phyloP scores from a whole-genome alignment of 257 asterid species.

The Fraxinus quadrangulata region DNA sequence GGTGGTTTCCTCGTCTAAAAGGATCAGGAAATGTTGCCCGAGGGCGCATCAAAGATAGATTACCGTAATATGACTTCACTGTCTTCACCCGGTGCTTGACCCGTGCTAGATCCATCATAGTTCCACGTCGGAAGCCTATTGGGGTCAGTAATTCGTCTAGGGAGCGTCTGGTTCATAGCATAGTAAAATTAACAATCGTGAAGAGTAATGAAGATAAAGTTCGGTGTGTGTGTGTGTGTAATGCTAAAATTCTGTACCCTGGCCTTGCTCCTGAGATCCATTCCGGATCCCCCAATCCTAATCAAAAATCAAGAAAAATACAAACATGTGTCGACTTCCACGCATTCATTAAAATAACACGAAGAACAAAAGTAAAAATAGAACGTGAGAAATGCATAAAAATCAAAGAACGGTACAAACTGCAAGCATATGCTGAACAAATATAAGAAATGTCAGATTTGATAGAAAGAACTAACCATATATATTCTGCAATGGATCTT shows the following conservation, averaged over 20 bases:
- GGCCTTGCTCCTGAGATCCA: slow-evolving; percentile 56
- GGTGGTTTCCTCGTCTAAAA: slow-evolving; percentile 54
- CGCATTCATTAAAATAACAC: too few species aligned
- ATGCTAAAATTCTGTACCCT: slow-evolving; percentile 46
- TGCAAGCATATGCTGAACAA: too few species aligned
- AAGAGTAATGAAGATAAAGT: too few species aligned
- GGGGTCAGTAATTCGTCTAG: slow-evolving; percentile 42
- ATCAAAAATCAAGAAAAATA: neutral
- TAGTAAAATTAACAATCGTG: neutral
- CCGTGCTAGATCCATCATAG: slow-evolving; percentile 53
- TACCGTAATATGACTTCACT: slow-evolving; percentile 54
- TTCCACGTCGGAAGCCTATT: slow-evolving; percentile 51
- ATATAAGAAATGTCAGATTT: too few species aligned
- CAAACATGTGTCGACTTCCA: neutral
- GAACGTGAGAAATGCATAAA: too few species aligned
- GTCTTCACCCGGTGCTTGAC: slow-evolving; percentile 56
- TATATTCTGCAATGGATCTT: too few species aligned
- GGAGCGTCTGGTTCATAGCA: slow-evolving; percentile 31
- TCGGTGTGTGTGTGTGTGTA: too few species aligned
- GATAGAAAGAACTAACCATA: too few species aligned
- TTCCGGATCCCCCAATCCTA: slow-evolving; percentile 56
- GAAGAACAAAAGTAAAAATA: too few species aligned
- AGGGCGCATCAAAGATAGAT: slow-evolving; percentile 26
- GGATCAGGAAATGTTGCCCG: slow-evolving; percentile 66
- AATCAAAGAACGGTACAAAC: too few species aligned